Evolutionary conservation across 345 rosid genomes (phyloP), one percentile per base, ranked within the genome.

Genomic region (Jatropha curcas): DNA sequence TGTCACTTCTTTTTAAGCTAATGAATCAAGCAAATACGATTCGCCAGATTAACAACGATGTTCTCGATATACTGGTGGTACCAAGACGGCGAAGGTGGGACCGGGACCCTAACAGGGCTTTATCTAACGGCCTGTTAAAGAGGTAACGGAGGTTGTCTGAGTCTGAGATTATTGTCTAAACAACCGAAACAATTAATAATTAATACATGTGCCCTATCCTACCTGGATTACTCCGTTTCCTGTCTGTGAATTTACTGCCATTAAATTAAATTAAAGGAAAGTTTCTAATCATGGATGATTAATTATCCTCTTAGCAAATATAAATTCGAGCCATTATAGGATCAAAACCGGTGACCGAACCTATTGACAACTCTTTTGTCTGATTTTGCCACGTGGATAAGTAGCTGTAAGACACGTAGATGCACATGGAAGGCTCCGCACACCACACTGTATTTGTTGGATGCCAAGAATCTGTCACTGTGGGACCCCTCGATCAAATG

Each of bases 311-410:
- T 41, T 59, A 30, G 25, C 35, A 2, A 27, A 19, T 8, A 59
- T 27, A 60, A 34, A 34, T 12, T n/a, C 3, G 27, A 13, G 46
- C 4, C 57, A 46, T 52, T n/a, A 60, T 16, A 56, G 14, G 10
- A 60, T n/a, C 11, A 24, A 9, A 35, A 71, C 60, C 16, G 43
- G 43, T n/a, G 45, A 48, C 37, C 59, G 11, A 13, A 45, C 35
- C 0, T 33, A 22, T 20, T 72, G 81, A 81, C 86, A 51, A 55
- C 76, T 77, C 66, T 41, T 75, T 82, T 76, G 83, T 71, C 78
- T 50, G 11, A 16, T 14, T n/a, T 0, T 11, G 31, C 48, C 60
- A 82, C 71, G 71, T 75, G 79, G 70, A 60, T 0, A 8, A 8
- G 2, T 17, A 4, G 0, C 1, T 4, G n/a, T 27, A 41, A 0